Base-by-base conservation (phyloP, 257 asterid genomes). In the Fraxinus cuspidata region DNA sequence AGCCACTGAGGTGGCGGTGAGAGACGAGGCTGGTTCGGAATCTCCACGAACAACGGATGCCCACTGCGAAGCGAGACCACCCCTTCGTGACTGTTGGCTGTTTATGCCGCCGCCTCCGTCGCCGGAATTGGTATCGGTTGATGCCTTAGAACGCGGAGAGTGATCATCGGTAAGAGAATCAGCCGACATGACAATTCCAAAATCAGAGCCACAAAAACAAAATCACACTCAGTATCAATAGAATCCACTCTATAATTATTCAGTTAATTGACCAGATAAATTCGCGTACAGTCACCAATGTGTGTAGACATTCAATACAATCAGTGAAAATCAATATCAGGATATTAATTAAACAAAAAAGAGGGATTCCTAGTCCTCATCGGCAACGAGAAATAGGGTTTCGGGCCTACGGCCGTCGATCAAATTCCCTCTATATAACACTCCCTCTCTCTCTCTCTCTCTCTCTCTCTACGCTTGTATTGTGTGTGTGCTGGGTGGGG, bases 11-110 rank as follows among this genome's bases (percentile, higher is more conserved):
- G 12, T 37, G 6, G 83, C 63, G 64, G 72, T 76, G 3, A 71
- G 27, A 23, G 25, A n/a, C 13, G 31, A 58, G 3, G 21, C 7
- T n/a, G 28, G 13, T 70, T 85, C 66, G 4, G 29, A 58, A 58
- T 21, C 69, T 1, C 85, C 85, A 0, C 86, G 81, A 2, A 82
- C 88, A 1, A 82, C 84, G 29, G 75, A 86, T 1, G 83, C 84
- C 88, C 88, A 82, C 1, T 84, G 79, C 21, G 81, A 72, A 16
- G 71, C 23, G 11, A 73, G 29, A 1, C 29, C 74, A 13, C 79
- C 60, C 44, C 80, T 74, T 32, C 77, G 69, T 2, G 79, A 32
- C 21, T 40, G 63, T 11, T 80, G 79, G 34, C 71, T 73, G 49
- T 2, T 58, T 1, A 16, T 31, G 25, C 49, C 80, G 3, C 67